A percentile compares a stretch with the other conserved stretches of the same genome.
phyloP scores from a whole-genome alignment of 208 protist species.

The Crithidia fasciculata region DNA sequence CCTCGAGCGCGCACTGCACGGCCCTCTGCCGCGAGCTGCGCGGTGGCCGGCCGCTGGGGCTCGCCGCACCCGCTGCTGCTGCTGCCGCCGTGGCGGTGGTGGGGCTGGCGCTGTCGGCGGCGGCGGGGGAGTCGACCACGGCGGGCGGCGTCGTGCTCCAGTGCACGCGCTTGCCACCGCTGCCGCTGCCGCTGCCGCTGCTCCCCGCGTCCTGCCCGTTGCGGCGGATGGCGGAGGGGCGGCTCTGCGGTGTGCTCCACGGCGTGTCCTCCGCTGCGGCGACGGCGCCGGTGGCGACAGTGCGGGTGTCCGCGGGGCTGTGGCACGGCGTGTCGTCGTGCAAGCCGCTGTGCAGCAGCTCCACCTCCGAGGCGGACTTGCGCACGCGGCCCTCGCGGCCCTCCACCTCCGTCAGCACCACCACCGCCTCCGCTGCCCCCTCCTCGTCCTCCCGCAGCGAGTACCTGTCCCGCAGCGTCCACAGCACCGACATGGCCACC shows the following conservation, averaged over 20 bases:
- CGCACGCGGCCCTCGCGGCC: not conserved
- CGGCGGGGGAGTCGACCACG: not conserved
- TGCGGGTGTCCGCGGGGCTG: not conserved
- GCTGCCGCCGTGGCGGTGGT: conserved; percentile 2
- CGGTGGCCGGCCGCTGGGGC: conserved; percentile 7
- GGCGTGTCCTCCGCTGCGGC: conserved; percentile 16
- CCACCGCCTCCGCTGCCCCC: not conserved
- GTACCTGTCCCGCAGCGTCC: conserved; percentile 27
- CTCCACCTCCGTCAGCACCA: not conserved
- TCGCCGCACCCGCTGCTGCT: conserved; percentile 5
- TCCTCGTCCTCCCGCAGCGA: conserved; percentile 22
- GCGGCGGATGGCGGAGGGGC: conserved; percentile 2
- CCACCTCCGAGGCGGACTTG: conserved; percentile 16
- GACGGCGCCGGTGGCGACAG: not conserved
- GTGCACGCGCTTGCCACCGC: conserved; percentile 8
- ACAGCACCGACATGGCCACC: conserved; percentile 29
- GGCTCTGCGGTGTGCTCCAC: conserved; percentile 14
- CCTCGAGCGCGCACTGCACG: conserved; percentile 22
- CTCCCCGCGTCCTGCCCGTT: not conserved
- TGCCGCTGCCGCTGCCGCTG: not conserved
- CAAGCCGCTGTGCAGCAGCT: conserved; percentile 11
- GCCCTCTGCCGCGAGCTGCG: conserved; percentile 12
- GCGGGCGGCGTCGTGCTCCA: conserved; percentile 15
- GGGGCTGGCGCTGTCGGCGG: not conserved
- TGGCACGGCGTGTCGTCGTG: not conserved